Evolutionary conservation across 2,329 filamentous ascomycete species (phyloP), one percentile per base, ranked within the genome.

Genomic region (Cladosporium colombiae): DNA sequence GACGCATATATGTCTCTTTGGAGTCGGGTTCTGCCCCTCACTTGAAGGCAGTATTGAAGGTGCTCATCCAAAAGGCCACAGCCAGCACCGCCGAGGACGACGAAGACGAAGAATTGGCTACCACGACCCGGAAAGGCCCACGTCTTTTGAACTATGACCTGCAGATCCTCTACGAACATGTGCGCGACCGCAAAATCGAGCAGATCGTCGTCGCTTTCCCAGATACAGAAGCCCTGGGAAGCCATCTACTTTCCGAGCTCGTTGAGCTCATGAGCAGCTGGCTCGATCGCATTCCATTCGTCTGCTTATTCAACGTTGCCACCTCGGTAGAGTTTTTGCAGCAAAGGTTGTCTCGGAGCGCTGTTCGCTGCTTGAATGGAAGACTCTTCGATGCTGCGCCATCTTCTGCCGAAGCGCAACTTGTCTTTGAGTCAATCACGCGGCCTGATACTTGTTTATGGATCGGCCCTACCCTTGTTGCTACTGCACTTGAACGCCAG

Each of bases 151-250:
- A 91, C 71, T 95, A 94, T 74, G 92, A 95, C 73, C 83, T 95
- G 18, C 89, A 91, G 71, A 87, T 90, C 27, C 78, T 95, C 33
- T 80, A 88, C 67, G 83, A 85, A 29, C 88, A 85, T 76, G 81
- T 88, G 16, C 82, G 81, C 66, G 79, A 82, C 10, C 83, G 84
- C 44, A 76, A 78, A 27, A 84, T 83, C 33, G 78, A 84, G 49
- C 86, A 87, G 70, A 84, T 94, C 11, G 84, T 92, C 61, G 81
- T 96, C 58, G 87, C 89, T 0, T 88, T 95, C 66, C 89, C 93
- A 75, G 91, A 95, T 73, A 92, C 90, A 68, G 92, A 95, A 77
- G 91, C 89, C 0, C 93, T 95, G 73, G 91, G 93, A 71, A 86
- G 86, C 56, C 80, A 81, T 33, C 78, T 95, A n/a, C 79, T 96